Conservation (phyloP, 2,329 filamentous ascomycete genomes). For the Shiraia bambusicola region DNA sequence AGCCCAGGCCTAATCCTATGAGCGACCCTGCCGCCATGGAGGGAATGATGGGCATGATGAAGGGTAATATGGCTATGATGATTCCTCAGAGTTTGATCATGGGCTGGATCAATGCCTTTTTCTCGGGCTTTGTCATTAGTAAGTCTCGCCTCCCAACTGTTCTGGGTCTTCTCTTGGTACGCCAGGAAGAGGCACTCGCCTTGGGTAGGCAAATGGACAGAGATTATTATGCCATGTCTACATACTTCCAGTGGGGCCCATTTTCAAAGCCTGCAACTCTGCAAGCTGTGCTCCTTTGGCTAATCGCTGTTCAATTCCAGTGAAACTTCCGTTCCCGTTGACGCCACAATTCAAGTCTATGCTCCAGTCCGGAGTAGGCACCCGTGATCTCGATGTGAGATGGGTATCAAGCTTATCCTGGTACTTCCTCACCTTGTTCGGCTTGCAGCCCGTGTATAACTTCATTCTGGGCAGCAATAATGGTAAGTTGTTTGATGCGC, state of each 20-base stretch:
- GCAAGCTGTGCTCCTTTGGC: conserved; percentile 7
- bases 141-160: conserved; percentile 40
- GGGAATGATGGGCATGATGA: conserved; percentile 99
- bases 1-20: conserved; percentile 90
- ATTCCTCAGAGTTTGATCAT: conserved; percentile 98
- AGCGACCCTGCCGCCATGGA: conserved; percentile 96
- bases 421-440: conserved; percentile 98
- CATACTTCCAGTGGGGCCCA: no score
- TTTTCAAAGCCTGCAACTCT: neutral
- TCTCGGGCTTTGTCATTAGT: conserved; percentile 97
- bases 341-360: conserved; percentile 99
- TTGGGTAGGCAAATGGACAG: neutral
- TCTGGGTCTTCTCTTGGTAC: neutral
- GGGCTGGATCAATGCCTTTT: conserved; percentile 99
- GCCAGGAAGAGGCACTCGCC: neutral
- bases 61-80: conserved; percentile 99
- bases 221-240: no score
- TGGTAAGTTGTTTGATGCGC: conserved; percentile 58
- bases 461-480: conserved; percentile 96
- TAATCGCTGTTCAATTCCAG: conserved; percentile 45
- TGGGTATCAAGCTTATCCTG: conserved; percentile 99
- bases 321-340: conserved; percentile 96
- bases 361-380: conserved; percentile 95
- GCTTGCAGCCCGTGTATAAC: conserved; percentile 93
- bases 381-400: conserved; percentile 90